Evolutionary conservation across 176 grass and related monocot genomes (phyloP).

Genomic region (Eleusine indica): DNA sequence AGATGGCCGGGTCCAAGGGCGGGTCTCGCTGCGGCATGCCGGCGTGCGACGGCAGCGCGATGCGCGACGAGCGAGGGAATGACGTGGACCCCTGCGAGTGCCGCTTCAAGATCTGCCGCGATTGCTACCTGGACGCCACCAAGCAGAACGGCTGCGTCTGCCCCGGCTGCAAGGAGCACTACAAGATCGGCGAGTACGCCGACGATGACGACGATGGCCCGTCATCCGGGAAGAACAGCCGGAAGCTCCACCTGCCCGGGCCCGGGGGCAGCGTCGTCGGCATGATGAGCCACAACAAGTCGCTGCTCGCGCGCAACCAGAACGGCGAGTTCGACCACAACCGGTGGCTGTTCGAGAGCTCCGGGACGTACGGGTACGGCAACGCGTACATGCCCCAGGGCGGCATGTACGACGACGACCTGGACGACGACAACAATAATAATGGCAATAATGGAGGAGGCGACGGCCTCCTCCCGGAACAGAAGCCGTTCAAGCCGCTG

Average conservation of each 20-base stretch:
- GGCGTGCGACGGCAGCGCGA: constrained; percentile 83
- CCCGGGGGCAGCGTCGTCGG: constrained; percentile 30
- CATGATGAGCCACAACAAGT: constrained; percentile 52
- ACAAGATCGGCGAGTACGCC: constrained; percentile 84
- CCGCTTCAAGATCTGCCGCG: constrained; percentile 92
- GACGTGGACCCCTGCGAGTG: constrained; percentile 90
- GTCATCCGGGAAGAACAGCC: too few relatives aligned
- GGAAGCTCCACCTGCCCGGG: constrained; percentile 61
- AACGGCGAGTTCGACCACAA: constrained; percentile 92
- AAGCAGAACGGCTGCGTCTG: constrained; percentile 63
- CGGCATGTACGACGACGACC: constrained; percentile 67
- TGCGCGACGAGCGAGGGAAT: constrained; percentile 78
- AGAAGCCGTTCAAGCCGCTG: constrained; percentile 91
- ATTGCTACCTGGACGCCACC: constrained; percentile 91
- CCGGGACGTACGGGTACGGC: constrained; percentile 91
- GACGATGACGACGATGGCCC: constrained; percentile 52
- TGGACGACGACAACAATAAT: constrained; percentile 31
- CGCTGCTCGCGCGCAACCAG: constrained; percentile 65
- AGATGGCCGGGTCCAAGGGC: constrained; percentile 78
- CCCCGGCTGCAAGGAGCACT: constrained; percentile 95
- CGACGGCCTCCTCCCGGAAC: constrained; percentile 42
- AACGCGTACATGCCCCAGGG: constrained; percentile 77
- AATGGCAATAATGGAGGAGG: constrained; percentile 6
- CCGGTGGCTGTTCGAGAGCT: constrained; percentile 95
- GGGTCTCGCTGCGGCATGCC: constrained; percentile 73